Percentiles rank a stretch among this genome's conserved stretches.
Evolutionary conservation across 805 yeast genomes (phyloP).

Genomic region (Ogataea polymorpha): DNA sequence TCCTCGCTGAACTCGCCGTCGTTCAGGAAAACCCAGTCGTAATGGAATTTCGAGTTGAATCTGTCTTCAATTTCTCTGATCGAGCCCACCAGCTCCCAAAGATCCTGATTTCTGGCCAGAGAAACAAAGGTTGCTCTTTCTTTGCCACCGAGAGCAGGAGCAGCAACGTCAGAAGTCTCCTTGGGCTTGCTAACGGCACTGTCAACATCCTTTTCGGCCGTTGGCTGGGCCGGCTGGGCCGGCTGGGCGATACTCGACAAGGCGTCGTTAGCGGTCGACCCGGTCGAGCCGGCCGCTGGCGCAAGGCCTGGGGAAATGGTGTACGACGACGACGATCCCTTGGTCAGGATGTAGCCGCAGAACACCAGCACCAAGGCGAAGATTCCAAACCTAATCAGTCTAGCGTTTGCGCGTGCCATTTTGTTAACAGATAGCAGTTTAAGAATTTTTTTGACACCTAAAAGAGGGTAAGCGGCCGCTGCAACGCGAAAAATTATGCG

Average conservation of each 20-base stretch:
- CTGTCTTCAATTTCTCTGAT: constrained; percentile 84
- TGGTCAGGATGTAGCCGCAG: constrained; percentile 46
- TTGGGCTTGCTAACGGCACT: neutral
- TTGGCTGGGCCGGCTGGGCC: neutral
- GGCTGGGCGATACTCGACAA: neutral
- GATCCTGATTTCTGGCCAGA: constrained; percentile 73
- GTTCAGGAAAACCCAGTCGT: constrained; percentile 95
- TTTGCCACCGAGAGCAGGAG: constrained; percentile 28
- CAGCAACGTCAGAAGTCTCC: constrained; percentile 15
- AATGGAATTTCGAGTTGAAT: constrained; percentile 74
- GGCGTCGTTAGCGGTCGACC: constrained; percentile 3
- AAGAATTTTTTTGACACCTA: constrained; percentile 2
- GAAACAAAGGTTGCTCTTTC: constrained; percentile 80
- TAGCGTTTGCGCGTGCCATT: constrained; percentile 47
- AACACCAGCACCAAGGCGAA: constrained; percentile 44
- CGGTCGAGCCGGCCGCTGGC: constrained; percentile 3
- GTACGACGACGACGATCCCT: constrained; percentile 40
- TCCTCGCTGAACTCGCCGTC: constrained; percentile 83
- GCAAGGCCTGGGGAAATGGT: constrained; percentile 7
- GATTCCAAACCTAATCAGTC: constrained; percentile 45
- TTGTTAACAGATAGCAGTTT: constrained; percentile 4
- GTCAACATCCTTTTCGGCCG: neutral
- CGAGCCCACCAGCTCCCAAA: constrained; percentile 57
- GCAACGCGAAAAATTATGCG: neutral
- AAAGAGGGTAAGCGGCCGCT: constrained; percentile 2